Conservation (phyloP, 495 filamentous ascomycete species). For the Hypoxylon trugodes region DNA sequence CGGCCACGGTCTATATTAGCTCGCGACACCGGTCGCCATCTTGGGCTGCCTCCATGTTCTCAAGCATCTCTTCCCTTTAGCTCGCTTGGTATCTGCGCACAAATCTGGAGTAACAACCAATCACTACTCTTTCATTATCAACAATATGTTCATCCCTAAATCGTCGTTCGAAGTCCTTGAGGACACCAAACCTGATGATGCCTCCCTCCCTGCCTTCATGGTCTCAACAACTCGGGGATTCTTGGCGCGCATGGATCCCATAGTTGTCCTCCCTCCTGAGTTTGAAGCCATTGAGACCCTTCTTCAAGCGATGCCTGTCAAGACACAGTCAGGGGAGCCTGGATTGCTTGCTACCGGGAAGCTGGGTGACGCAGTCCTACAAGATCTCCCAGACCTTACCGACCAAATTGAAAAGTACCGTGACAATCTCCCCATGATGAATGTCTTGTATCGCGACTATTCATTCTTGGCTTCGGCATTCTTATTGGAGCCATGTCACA, state of each 20-base stretch:
- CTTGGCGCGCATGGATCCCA: constrained; percentile 70
- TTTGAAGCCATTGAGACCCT: constrained; percentile 75
- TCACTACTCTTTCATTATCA: background rate
- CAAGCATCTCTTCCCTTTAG: background rate
- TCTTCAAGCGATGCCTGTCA: constrained; percentile 77
- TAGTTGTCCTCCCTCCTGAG: constrained; percentile 67
- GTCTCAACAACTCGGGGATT: constrained; percentile 87
- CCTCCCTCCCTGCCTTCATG: constrained; percentile 79
- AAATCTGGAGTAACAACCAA: background rate
- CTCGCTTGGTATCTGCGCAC: background rate
- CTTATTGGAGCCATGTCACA: constrained; percentile 92
- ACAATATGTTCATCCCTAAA: constrained; percentile 39
- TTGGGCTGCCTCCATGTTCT: background rate
- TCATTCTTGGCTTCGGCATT: constrained; percentile 88
- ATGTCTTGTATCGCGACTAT: constrained; percentile 89
- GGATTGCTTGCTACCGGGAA: constrained; percentile 78
- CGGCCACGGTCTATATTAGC: constrained; percentile 46
- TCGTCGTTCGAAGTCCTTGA: constrained; percentile 50
- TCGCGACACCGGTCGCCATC: constrained; percentile 2
- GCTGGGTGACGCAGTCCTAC: constrained; percentile 72
- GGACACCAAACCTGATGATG: constrained; percentile 51
- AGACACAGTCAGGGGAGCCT: constrained; percentile 70
- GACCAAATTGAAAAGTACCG: constrained; percentile 72
- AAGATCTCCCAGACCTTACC: constrained; percentile 78
- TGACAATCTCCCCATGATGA: constrained; percentile 75